Evolutionary conservation across 2,329 filamentous ascomycete species (phyloP).

Genomic region (Cercospora sp.): DNA sequence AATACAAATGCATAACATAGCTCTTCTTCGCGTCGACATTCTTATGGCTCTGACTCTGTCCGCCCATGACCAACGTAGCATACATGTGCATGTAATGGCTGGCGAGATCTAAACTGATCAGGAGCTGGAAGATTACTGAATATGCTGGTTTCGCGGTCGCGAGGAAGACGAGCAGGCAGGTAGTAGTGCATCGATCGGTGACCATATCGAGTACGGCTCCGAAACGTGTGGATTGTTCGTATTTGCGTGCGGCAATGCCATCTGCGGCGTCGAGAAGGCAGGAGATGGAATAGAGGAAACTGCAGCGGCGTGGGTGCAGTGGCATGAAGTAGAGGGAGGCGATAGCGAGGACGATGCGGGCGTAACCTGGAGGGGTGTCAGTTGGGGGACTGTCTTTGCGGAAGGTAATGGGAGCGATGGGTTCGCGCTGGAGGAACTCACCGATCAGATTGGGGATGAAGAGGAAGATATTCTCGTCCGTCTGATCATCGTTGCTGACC

Average conservation of each 20-base stretch:
- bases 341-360: slow-evolving; percentile 62
- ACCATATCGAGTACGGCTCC: slow-evolving; percentile 99
- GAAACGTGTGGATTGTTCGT: slow-evolving; percentile 91
- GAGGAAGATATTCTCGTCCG: slow-evolving; percentile 56
- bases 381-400: background rate
- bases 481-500: slow-evolving; percentile 23
- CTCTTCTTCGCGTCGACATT: slow-evolving; percentile 84
- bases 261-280: slow-evolving; percentile 95
- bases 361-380: slow-evolving; percentile 45
- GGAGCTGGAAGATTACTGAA: slow-evolving; percentile 88
- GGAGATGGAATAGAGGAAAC: slow-evolving; percentile 85
- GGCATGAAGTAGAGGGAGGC: slow-evolving; percentile 99
- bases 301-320: slow-evolving; percentile 93
- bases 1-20: slow-evolving; percentile 91
- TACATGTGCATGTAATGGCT: slow-evolving; percentile 99
- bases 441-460: slow-evolving; percentile 56
- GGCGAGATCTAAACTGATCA: slow-evolving; percentile 89
- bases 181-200: slow-evolving; percentile 94
- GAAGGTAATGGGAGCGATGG: background rate
- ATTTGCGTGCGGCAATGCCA: slow-evolving; percentile 82
- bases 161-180: slow-evolving; percentile 91
- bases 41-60: slow-evolving; percentile 81
- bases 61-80: slow-evolving; percentile 84
- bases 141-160: slow-evolving; percentile 92
- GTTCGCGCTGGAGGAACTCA: slow-evolving; percentile 31